Evolutionary conservation across 768 basidiomycete species (phyloP).

Genomic region (Suillus cothurnatus): DNA sequence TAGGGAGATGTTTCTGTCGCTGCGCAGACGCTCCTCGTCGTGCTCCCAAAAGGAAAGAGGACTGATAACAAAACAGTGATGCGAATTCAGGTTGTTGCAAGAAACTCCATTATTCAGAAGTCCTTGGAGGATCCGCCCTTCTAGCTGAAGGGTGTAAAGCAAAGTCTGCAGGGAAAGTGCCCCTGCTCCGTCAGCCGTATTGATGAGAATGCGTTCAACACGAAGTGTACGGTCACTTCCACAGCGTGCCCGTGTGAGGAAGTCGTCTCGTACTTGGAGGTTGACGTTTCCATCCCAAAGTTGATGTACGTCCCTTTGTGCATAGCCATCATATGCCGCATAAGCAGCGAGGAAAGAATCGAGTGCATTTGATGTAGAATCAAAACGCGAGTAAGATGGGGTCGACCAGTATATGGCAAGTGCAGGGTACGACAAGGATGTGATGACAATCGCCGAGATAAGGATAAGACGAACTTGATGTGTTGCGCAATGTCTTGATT

Average conservation of each 20-base stretch:
- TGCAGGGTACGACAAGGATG: slow-evolving; percentile 89
- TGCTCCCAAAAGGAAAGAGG: slow-evolving; percentile 78
- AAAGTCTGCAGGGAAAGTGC: slow-evolving; percentile 66
- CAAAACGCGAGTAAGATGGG: slow-evolving; percentile 58
- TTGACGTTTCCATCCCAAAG: slow-evolving; percentile 70
- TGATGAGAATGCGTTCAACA: slow-evolving; percentile 73
- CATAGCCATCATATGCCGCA: slow-evolving; percentile 52
- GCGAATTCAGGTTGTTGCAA: slow-evolving; percentile 56
- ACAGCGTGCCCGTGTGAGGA: slow-evolving; percentile 72
- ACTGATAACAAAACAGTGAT: slow-evolving; percentile 69
- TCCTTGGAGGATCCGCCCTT: slow-evolving; percentile 53
- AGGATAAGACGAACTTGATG: slow-evolving; percentile 90
- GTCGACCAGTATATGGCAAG: slow-evolving; percentile 81
- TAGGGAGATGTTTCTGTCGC: slow-evolving; percentile 58
- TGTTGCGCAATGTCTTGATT: slow-evolving; percentile 77
- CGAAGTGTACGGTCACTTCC: slow-evolving; percentile 69
- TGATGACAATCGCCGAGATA: slow-evolving; percentile 85
- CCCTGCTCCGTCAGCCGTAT: slow-evolving; percentile 41
- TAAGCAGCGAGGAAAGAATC: slow-evolving; percentile 60
- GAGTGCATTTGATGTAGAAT: slow-evolving; percentile 57
- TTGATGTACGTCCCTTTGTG: slow-evolving; percentile 65
- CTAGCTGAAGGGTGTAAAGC: slow-evolving; percentile 63
- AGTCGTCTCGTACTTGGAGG: slow-evolving; percentile 68
- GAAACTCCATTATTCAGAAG: slow-evolving; percentile 42
- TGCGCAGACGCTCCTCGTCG: slow-evolving; percentile 52